These are phyloP conservation scores for Tothia fuscella DNA, from an alignment of 2,329 filamentous ascomycete genomes.

Conservation along the genomic window DNA sequence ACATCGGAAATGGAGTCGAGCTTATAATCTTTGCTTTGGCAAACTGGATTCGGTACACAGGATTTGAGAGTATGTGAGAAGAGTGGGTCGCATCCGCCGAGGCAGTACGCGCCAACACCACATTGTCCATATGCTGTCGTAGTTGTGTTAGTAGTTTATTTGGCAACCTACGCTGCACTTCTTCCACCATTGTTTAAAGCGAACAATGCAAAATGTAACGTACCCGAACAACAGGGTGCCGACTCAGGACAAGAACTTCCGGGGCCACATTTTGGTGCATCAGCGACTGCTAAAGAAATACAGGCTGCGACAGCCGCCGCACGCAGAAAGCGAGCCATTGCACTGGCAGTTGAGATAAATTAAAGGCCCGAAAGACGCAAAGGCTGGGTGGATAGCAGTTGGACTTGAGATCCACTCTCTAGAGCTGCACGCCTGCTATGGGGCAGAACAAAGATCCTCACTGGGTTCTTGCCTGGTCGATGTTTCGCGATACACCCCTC, in stretches of 20 bases:
- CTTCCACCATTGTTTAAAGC: too few species aligned
- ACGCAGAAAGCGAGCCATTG: conserved; percentile 5
- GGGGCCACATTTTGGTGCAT: conserved; percentile 27
- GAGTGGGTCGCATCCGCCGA: conserved; percentile 86
- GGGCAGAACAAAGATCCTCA: too few species aligned
- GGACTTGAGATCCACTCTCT: too few species aligned
- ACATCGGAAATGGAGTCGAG: conserved; percentile 63
- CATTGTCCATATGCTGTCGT: conserved; percentile 76
- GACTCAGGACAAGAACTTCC: conserved; percentile 55
- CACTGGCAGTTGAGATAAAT: neutral
- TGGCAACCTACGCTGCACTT: conserved; percentile 65
- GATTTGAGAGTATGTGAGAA: conserved; percentile 73
- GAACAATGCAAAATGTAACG: conserved; percentile 55
- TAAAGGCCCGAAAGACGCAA: too few species aligned
- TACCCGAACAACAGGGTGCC: conserved; percentile 29
- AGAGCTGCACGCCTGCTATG: too few species aligned
- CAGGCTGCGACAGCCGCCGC: conserved; percentile 13
- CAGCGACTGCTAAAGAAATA: conserved; percentile 15
- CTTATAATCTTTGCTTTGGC: conserved; percentile 59
- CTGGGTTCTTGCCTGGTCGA: too few species aligned
- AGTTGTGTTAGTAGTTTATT: conserved; percentile 6
- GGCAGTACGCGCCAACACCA: conserved; percentile 85
- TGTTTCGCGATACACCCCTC: too few species aligned
- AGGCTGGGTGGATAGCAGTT: too few species aligned
- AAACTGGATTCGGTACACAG: conserved; percentile 75